These are phyloP conservation scores for Bipolaris oryzae DNA, from an alignment of 2,329 filamentous ascomycete species.

Conservation along the genomic window DNA sequence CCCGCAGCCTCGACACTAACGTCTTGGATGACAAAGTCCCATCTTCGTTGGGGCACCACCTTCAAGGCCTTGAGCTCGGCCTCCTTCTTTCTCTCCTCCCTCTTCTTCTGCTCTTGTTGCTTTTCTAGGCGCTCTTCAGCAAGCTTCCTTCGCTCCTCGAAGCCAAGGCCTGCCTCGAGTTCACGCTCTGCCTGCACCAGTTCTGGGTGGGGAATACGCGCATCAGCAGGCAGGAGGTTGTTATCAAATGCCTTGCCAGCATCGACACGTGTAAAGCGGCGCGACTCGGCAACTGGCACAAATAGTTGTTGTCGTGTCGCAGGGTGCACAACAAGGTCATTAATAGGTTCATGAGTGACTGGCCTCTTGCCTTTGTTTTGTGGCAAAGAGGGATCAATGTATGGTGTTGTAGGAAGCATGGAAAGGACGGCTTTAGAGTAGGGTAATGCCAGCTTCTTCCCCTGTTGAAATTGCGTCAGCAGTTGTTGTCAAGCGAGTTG, in stretches of 20 bases:
- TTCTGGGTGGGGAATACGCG: slow-evolving; percentile 68
- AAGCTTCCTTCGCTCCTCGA: slow-evolving; percentile 43
- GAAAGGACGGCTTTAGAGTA: slow-evolving; percentile 76
- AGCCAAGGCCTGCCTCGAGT: slow-evolving; percentile 32
- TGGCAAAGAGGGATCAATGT: slow-evolving; percentile 42
- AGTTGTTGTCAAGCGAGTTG: neutral
- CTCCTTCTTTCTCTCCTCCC: slow-evolving; percentile 50
- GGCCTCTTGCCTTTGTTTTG: slow-evolving; percentile 46
- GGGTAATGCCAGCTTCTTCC: slow-evolving; percentile 74
- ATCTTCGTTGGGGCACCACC: slow-evolving; percentile 57
- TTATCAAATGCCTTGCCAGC: slow-evolving; percentile 66
- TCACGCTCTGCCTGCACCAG: slow-evolving; percentile 56
- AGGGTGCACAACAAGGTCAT: slow-evolving; percentile 66
- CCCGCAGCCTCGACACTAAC: slow-evolving; percentile 63
- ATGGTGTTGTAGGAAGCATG: slow-evolving; percentile 76
- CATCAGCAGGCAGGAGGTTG: slow-evolving; percentile 65
- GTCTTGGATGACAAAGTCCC: slow-evolving; percentile 66
- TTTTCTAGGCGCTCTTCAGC: slow-evolving; percentile 37
- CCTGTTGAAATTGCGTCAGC: slow-evolving; percentile 57
- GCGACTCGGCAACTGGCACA: slow-evolving; percentile 67
- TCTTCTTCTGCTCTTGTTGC: slow-evolving; percentile 47
- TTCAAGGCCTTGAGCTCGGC: slow-evolving; percentile 53
- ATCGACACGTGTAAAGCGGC: slow-evolving; percentile 68
- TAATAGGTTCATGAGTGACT: slow-evolving; percentile 64
- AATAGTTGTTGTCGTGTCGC: slow-evolving; percentile 63